Evolutionary conservation across 345 rosid genomes (phyloP), one percentile per base, ranked within the genome.

Genomic region (Cardamine chenopodiifolia): DNA sequence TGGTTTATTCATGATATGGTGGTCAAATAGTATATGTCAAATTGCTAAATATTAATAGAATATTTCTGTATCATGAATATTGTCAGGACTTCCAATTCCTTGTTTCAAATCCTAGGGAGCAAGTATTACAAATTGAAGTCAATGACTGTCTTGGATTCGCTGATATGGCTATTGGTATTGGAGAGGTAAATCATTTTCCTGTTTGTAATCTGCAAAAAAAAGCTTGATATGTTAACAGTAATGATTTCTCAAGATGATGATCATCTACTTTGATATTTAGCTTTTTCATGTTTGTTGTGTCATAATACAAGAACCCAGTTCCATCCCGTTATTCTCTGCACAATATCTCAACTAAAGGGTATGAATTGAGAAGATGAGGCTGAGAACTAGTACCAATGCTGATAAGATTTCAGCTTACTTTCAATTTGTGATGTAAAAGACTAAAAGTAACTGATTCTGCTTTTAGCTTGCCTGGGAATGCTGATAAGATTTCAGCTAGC

Each of bases 31-130:
- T 39, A 32, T 57, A 31, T 66, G 18, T 29, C 56, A 26, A 45
- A 44, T 56, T 28, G 53, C 35, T 61, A 55, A 56, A 57, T 11
- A 13, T 49, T 45, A 5, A n/a, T 71, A 44, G n/a, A 17, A 45
- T 74, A 22, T 56, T 56, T 49, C 3, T 57, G 57, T 56, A 55
- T 78, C 73, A 77, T 29, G 44, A 23, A 77, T 73, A 76, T 74
- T 76, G 39, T 66, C 91, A 95, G 99, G 99, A 95, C 82, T 95
- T 95, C 87, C 89, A 92, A 80, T 84, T 95, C 83, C 93, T 92
- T 66, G 98, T 92, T 72, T 79, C 90, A 71, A 89, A 95, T 82
- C 99, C 97, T 61, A 83, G 85, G 85, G 92, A 87, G 70, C 91
- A 95, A 77, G 84, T 88, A 73, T 80, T 95, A 80, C 63, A 54